Conservation (phyloP, 225 moss, liverwort and hornwort species). For the Marchantia paleacea region DNA sequence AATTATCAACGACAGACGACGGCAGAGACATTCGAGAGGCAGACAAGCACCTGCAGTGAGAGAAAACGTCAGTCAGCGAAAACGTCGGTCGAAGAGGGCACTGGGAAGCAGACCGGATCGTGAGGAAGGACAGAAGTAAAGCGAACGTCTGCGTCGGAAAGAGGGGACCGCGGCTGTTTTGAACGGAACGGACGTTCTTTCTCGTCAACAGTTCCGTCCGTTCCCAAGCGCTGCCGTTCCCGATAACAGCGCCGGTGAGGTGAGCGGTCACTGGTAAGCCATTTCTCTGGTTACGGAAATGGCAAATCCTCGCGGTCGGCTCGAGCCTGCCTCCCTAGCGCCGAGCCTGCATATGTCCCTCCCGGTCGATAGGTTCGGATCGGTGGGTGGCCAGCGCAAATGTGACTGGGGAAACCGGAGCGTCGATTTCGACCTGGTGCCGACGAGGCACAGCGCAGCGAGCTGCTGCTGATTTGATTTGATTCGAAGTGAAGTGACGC, state of each 20-base stretch:
- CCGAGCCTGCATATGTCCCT: background rate
- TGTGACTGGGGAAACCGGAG: slow-evolving; percentile 9
- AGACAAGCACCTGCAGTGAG: background rate
- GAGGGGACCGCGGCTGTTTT: slow-evolving; percentile 6
- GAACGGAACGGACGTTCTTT: slow-evolving; percentile 1
- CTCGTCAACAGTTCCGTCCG: slow-evolving; percentile 20
- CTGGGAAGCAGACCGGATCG: background rate
- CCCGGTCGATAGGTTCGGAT: background rate
- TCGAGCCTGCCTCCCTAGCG: background rate
- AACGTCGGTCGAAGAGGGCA: background rate
- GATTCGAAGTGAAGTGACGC: background rate
- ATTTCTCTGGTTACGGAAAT: background rate
- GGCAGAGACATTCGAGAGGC: background rate
- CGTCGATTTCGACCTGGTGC: slow-evolving; percentile 4
- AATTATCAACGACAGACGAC: background rate
- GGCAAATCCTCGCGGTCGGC: background rate
- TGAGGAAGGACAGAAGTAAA: background rate
- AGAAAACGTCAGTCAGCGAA: background rate
- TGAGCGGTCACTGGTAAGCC: too few relatives aligned
- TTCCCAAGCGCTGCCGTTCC: slow-evolving; percentile 19
- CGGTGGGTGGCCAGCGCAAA: background rate
- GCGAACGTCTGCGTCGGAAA: slow-evolving; percentile 8
- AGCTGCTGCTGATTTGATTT: background rate
- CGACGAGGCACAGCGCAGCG: background rate
- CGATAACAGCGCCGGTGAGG: background rate